These are phyloP conservation scores for Phaeotremella fagi DNA, from an alignment of 768 basidiomycete genomes.

Conservation along the genomic window DNA sequence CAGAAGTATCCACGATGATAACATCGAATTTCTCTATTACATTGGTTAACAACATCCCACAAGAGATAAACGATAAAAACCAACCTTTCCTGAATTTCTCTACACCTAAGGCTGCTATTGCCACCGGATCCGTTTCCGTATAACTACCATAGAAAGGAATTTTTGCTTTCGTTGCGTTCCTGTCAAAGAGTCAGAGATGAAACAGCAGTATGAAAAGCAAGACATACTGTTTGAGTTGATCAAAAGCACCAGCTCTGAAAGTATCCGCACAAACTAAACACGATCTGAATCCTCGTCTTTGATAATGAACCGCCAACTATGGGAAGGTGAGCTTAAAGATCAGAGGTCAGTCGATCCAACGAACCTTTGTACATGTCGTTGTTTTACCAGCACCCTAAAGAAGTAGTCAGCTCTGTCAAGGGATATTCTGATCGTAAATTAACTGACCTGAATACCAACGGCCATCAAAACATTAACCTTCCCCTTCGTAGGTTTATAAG, in stretches of 20 bases:
- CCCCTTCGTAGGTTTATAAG: constrained; percentile 94
- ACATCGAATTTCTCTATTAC: constrained; percentile 81
- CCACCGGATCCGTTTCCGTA: constrained; percentile 96
- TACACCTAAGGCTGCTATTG: constrained; percentile 90
- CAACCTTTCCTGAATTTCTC: constrained; percentile 83
- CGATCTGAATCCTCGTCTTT: constrained; percentile 92
- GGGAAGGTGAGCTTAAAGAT: not conserved
- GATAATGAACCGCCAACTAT: constrained; percentile 87
- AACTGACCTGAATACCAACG: constrained; percentile 80
- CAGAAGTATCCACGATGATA: constrained; percentile 97
- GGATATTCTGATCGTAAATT: not conserved
- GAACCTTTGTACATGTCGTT: constrained; percentile 88
- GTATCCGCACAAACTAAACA: constrained; percentile 98
- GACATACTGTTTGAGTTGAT: constrained; percentile 80
- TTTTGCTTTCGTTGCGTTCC: constrained; percentile 93
- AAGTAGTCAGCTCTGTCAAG: not conserved
- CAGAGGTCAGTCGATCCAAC: no score
- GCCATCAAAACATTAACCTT: constrained; percentile 94
- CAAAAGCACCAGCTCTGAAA: constrained; percentile 98
- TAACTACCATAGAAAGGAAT: constrained; percentile 99
- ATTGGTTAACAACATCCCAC: not conserved
- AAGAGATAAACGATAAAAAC: not conserved
- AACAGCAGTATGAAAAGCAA: not conserved
- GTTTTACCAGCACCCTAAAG: constrained; percentile 95
- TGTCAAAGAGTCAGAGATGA: not conserved